Evolutionary conservation across 2,329 filamentous ascomycete species (phyloP), one percentile per base, ranked within the genome.

Genomic region (Colletotrichum sp.): DNA sequence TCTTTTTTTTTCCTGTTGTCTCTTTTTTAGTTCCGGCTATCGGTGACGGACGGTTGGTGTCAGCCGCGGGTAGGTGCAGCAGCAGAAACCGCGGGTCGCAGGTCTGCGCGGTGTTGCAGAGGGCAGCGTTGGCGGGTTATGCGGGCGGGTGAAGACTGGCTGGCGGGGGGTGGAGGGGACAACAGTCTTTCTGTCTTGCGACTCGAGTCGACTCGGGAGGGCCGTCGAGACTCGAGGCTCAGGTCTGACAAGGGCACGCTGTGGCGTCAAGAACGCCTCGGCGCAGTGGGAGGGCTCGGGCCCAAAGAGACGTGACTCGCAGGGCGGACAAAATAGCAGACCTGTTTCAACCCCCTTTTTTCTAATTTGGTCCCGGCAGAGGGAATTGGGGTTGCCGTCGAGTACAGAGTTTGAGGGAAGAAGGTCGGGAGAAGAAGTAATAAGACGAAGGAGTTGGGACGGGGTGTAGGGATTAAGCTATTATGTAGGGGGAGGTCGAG

Each of bases 261-360:
- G 75, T 68, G 67, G 77, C 78, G 78, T 71, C 34, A 71, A 76
- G 69, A 72, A 78, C 78, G 77, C 78, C 78, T 78, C 69, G 71
- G 74, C 73, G 78, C 24, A 38, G 69, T 68, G 63, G 55, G 68
- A 69, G 75, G 75, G 75, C 75, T 75, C 69, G 61, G 73, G 75
- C 75, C 75, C 75, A 73, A 67, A 55, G 61, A 73, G 64, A 69
- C 75, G 68, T 74, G 74, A 62, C 72, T 74, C 71, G 73, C 68
- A 72, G 72, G 64, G 71, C 77, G 59, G 72, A 78, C 78, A 79
- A 79, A 79, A 79, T 75, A 75, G 74, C 56, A 76, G 73, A 56
- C 63, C 48, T 77, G 70, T 71, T 76, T 73, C 73, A 73, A 75
- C 69, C 73, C 73, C 73, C 69, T 72, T 67, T 74, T 43, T 73